phyloP scores from a whole-genome alignment of 2,329 filamentous ascomycete genomes.

The Alternaria atra region DNA sequence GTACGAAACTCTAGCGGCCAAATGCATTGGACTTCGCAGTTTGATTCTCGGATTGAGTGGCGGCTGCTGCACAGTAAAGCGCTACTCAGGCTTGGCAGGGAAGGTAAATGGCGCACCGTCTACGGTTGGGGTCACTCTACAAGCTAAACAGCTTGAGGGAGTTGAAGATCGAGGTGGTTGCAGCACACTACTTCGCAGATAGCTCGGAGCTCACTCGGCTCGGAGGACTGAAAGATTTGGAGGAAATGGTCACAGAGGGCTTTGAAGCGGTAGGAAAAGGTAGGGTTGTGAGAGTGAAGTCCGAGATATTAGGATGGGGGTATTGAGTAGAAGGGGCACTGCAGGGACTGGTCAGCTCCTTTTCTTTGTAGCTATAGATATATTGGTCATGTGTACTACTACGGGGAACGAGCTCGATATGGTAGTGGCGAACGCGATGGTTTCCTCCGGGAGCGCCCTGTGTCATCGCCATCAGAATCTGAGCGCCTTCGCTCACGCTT shows the following conservation, averaged over 20 bases:
- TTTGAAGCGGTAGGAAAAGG: not conserved
- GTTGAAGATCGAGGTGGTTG: not conserved
- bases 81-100: not conserved
- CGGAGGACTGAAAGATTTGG: not conserved
- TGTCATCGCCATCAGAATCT: constrained; percentile 15
- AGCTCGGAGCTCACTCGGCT: not conserved
- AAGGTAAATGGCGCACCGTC: not conserved
- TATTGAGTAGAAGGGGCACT: not conserved
- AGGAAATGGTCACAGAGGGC: not conserved
- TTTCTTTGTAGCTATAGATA: not conserved
- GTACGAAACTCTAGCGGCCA: not conserved
- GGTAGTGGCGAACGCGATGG: constrained; percentile 27
- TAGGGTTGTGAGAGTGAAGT: not conserved
- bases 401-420: constrained; percentile 30
- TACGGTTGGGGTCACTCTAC: not conserved
- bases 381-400: not conserved
- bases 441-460: constrained; percentile 18
- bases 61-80: not conserved
- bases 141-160: not conserved
- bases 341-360: not conserved
- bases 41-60: not conserved
- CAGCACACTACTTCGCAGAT: not conserved
- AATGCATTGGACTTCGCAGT: not conserved
- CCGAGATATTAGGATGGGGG: not conserved
- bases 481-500: constrained; percentile 19